Percentiles rank a stretch among this genome's conserved stretches.
Conservation (phyloP, 768 basidiomycete genomes). For the Trametes elegans region DNA sequence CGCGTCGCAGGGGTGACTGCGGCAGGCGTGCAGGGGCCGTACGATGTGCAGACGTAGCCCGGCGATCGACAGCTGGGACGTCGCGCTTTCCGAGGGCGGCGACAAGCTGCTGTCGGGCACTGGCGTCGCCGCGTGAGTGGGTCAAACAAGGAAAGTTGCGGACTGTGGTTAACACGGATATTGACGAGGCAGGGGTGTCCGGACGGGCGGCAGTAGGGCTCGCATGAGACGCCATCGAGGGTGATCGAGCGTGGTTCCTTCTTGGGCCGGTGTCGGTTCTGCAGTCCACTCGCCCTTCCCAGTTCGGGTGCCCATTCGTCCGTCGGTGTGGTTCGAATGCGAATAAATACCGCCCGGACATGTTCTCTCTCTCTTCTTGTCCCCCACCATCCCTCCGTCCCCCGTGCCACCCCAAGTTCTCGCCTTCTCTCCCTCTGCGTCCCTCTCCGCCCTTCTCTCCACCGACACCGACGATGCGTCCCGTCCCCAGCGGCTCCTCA, state of each 20-base stretch:
- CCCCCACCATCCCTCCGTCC: constrained; percentile 12
- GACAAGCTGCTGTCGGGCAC: not conserved
- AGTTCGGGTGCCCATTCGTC: constrained; percentile 14
- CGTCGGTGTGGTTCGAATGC: constrained; percentile 6
- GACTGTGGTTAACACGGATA: not conserved
- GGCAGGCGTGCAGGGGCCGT: constrained; percentile 4
- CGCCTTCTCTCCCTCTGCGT: constrained; percentile 1
- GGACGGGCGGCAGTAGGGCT: not conserved
- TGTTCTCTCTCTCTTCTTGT: constrained; percentile 14
- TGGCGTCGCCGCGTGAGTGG: not conserved
- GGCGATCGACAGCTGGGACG: constrained; percentile 14
- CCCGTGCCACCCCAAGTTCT: constrained; percentile 18
- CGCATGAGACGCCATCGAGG: not conserved
- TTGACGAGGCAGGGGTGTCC: constrained; percentile 7
- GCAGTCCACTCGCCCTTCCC: not conserved
- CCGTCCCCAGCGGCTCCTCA: constrained; percentile 1
- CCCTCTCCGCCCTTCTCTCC: not conserved
- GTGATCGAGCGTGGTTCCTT: constrained; percentile 19
- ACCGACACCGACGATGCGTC: constrained; percentile 3
- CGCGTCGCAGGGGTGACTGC: not conserved
- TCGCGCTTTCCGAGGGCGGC: not conserved
- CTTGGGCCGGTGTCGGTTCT: constrained; percentile 4
- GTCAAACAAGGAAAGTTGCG: not conserved
- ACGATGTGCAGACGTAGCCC: not conserved
- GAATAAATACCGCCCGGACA: constrained; percentile 19